A percentile compares a stretch with the other conserved stretches of the same genome.
Evolutionary conservation across 2,329 filamentous ascomycete genomes (phyloP).

Genomic region (Aureobasidium sp.): DNA sequence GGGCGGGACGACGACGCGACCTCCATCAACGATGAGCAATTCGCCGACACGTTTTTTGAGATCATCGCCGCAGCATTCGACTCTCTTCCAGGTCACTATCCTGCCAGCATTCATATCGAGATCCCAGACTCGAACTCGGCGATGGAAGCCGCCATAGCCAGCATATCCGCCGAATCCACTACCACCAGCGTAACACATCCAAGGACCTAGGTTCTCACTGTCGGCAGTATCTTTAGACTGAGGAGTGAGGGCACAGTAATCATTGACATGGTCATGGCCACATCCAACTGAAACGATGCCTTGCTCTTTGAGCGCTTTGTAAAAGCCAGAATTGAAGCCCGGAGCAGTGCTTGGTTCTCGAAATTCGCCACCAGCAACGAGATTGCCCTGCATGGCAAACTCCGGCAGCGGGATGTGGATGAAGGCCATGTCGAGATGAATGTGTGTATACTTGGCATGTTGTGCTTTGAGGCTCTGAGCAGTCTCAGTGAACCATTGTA

Average conservation of each 20-base stretch:
- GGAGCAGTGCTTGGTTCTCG: slow-evolving; percentile 83
- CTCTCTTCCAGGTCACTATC: slow-evolving; percentile 85
- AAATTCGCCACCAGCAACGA: slow-evolving; percentile 60
- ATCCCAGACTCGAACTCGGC: slow-evolving; percentile 82
- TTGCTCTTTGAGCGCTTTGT: slow-evolving; percentile 78
- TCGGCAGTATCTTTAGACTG: slow-evolving; percentile 21
- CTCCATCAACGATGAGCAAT: slow-evolving; percentile 55
- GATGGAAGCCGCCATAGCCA: slow-evolving; percentile 78
- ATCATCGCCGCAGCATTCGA: slow-evolving; percentile 55
- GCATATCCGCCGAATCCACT: slow-evolving; percentile 92
- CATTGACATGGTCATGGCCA: slow-evolving; percentile 94
- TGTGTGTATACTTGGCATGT: slow-evolving; percentile 72
- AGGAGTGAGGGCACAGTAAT: slow-evolving; percentile 71
- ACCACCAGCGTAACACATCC: slow-evolving; percentile 98
- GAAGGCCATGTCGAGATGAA: slow-evolving; percentile 93
- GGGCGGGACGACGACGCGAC: slow-evolving; percentile 39
- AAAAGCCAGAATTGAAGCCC: slow-evolving; percentile 84
- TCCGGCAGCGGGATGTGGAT: slow-evolving; percentile 96
- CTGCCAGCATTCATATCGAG: slow-evolving; percentile 85
- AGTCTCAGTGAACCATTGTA: slow-evolving; percentile 85
- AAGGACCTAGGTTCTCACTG: slow-evolving; percentile 50
- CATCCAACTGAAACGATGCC: slow-evolving; percentile 82
- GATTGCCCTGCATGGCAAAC: slow-evolving; percentile 59
- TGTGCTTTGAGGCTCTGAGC: slow-evolving; percentile 63
- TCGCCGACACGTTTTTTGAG: slow-evolving; percentile 50